phyloP scores from a whole-genome alignment of 495 filamentous ascomycete genomes.

The Cladorrhinum samala region DNA sequence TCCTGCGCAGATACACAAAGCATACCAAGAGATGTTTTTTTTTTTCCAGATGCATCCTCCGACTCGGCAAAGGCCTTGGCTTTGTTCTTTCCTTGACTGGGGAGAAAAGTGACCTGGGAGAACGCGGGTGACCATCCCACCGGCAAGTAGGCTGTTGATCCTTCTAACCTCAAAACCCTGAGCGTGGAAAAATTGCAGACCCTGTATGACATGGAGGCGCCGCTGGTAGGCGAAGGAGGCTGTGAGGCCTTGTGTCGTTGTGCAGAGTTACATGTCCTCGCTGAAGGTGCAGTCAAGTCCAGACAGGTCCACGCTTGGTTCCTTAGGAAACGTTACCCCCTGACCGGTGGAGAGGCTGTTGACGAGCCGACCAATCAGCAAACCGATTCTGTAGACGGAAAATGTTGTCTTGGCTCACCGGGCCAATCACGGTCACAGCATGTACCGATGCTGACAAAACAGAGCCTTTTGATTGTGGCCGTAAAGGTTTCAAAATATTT shows the following conservation, averaged over 20 bases:
- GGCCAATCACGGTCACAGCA: not conserved
- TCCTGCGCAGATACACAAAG: no score
- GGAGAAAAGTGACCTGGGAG: no score
- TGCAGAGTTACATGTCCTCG: not conserved
- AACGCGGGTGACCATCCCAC: no score
- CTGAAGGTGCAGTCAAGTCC: not conserved
- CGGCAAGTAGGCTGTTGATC: not conserved
- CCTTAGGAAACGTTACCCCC: not conserved
- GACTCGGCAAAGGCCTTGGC: no score
- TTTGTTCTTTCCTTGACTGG: no score
- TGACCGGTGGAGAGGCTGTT: not conserved
- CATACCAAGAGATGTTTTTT: no score
- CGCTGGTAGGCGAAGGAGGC: not conserved
- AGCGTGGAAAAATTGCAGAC: not conserved
- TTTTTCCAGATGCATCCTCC: no score
- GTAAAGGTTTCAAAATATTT: not conserved
- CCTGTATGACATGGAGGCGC: not conserved
- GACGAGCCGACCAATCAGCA: not conserved
- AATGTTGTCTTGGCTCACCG: not conserved
- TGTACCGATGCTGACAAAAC: not conserved
- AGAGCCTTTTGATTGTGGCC: no score
- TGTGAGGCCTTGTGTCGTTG: not conserved
- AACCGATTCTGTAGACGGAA: slow-evolving; percentile 2
- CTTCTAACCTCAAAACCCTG: not conserved
- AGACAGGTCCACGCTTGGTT: not conserved